A percentile compares a stretch with the other conserved stretches of the same genome.
These are phyloP conservation scores for Tetratostichococcus sp. DNA, from an alignment of 139 green algal species.

Conservation along the genomic window DNA sequence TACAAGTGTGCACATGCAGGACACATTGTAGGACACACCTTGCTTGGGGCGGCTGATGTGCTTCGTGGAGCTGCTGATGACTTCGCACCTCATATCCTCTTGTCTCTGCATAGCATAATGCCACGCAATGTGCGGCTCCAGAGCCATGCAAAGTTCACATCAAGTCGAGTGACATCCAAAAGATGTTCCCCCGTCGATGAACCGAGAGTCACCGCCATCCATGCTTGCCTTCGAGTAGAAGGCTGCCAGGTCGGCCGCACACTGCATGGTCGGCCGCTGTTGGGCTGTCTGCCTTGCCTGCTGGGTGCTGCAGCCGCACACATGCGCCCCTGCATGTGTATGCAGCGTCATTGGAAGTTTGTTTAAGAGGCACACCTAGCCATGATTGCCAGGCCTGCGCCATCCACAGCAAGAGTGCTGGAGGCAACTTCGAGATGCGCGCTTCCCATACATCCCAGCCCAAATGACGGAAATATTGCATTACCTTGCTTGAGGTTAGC, in stretches of 20 bases:
- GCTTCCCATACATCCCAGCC: no score
- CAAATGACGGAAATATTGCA: neutral
- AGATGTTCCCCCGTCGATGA: neutral
- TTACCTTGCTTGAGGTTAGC: neutral
- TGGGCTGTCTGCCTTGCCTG: neutral
- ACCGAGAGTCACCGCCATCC: slow-evolving; percentile 5
- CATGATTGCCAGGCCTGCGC: neutral
- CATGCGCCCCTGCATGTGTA: slow-evolving; percentile 10
- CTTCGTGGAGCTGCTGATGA: neutral
- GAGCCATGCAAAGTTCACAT: neutral
- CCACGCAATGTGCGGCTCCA: neutral
- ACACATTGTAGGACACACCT: neutral
- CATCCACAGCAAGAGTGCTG: no score
- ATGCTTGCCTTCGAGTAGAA: slow-evolving; percentile 58
- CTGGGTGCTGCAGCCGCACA: slow-evolving; percentile 16
- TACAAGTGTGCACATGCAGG: neutral
- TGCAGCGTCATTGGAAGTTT: neutral
- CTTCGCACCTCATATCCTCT: neutral
- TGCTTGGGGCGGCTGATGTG: neutral
- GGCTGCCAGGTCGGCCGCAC: slow-evolving; percentile 65
- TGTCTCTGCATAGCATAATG: neutral
- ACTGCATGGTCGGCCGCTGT: slow-evolving; percentile 53
- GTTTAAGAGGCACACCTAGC: neutral
- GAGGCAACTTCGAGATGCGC: no score
- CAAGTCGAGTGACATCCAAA: neutral